These are phyloP conservation scores for Pleurotus tuber-regium DNA, from an alignment of 768 basidiomycete species.

Conservation along the genomic window DNA sequence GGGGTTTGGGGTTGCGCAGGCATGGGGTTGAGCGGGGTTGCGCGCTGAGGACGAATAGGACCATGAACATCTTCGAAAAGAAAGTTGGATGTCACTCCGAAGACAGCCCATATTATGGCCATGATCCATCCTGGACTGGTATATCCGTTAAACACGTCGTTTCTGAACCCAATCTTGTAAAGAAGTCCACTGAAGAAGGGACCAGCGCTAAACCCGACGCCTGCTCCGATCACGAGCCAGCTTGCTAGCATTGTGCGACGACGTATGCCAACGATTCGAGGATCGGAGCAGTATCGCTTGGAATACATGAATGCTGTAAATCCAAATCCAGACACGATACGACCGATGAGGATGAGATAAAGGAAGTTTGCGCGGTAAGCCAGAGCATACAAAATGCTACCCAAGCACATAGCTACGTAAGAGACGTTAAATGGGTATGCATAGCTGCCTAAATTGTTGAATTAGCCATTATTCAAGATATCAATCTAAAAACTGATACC, in stretches of 20 bases:
- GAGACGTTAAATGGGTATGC: conserved; percentile 50
- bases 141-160: conserved; percentile 61
- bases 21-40: conserved; percentile 3
- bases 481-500: conserved; percentile 30
- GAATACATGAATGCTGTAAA: conserved; percentile 67
- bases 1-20: conserved; percentile 25
- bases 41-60: neutral
- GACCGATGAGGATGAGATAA: conserved; percentile 69
- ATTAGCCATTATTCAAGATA: neutral
- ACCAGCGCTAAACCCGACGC: conserved; percentile 57
- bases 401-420: conserved; percentile 51
- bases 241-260: conserved; percentile 60
- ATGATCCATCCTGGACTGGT: conserved; percentile 69
- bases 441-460: conserved; percentile 55
- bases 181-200: conserved; percentile 63
- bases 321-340: conserved; percentile 59
- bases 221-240: conserved; percentile 64
- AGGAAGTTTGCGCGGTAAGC: conserved; percentile 60
- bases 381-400: conserved; percentile 57
- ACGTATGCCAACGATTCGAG: conserved; percentile 63
- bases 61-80: conserved; percentile 39
- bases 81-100: conserved; percentile 38
- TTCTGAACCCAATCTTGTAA: conserved; percentile 58
- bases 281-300: conserved; percentile 70
- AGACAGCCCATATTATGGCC: conserved; percentile 50